Evolutionary conservation across 1,284 basidiomycete species (phyloP), one percentile per base, ranked within the genome.

Genomic region (Ustilago xerochloae): DNA sequence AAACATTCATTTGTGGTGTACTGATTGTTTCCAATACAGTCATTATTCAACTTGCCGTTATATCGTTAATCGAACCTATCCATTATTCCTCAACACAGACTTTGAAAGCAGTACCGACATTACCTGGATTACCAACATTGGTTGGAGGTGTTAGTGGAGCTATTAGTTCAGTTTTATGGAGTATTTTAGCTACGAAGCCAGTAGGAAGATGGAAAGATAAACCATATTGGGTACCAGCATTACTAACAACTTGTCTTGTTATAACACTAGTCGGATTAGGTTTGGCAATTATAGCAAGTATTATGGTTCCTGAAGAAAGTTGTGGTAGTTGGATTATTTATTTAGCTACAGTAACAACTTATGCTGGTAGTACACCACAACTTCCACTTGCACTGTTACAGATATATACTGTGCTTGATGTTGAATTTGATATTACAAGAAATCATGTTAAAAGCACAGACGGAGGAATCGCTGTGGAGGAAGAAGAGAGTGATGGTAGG

Each of bases 1-100:
- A 65, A 16, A 65, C 63, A 2, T 65, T 65, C 41, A 60, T 65
- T 20, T 53, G 50, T n/a, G 63, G 56, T n/a, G 63, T 65, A 6
- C 47, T 65, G 7, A 60, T 65, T 28, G 57, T 65, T 3, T 60
- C 56, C 28, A 65, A 65, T 22, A 65, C 63, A 4, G 51, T 53
- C 30, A 59, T 65, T 24, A 45, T 65, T 6, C 63, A 65, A 47
- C 46, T 59, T 5, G 63, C 63, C 6, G 63, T 65, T 2, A 29
- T 65, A 3, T 65, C 56, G 33, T 47, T 58, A n/a, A 51, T 65
- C 6, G 63, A 39, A 12, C 54, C 61, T 18, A 32, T 63, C 22
- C 56, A 57, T 22, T 47, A 36, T 3, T 35, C 20, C 29, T 3
- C 26, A 26, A 7, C 20, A 4, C 32, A 26, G 20, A 29, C 30